phyloP scores from a whole-genome alignment of 1,284 basidiomycete species.

The Paramarasmius palmivorus region DNA sequence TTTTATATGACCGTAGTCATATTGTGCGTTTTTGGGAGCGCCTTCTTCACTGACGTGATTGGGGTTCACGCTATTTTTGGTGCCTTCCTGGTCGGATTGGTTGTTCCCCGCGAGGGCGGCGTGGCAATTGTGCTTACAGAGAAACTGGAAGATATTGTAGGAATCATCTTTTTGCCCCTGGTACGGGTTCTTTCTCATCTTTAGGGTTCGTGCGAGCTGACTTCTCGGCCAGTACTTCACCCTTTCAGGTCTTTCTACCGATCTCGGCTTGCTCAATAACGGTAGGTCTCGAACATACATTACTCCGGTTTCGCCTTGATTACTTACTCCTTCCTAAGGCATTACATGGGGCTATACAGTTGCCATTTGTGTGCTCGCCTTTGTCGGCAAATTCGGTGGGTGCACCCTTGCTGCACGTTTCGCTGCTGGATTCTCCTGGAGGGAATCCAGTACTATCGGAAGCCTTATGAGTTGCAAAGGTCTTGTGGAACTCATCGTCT shows the following conservation, averaged over 20 bases:
- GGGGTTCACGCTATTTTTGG: constrained; percentile 93
- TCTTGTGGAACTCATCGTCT: constrained; percentile 89
- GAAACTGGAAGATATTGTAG: constrained; percentile 83
- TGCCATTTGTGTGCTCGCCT: constrained; percentile 80
- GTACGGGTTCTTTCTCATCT: constrained; percentile 39
- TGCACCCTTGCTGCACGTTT: constrained; percentile 70
- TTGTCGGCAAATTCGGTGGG: constrained; percentile 80
- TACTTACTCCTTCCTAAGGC: constrained; percentile 44
- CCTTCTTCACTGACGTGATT: constrained; percentile 93
- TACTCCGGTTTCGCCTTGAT: background rate
- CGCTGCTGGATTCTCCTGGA: constrained; percentile 69
- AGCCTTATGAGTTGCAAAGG: constrained; percentile 97
- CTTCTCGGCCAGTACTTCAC: constrained; percentile 71
- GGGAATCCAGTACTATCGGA: constrained; percentile 87
- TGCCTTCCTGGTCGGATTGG: constrained; percentile 88
- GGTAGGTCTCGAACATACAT: constrained; percentile 44
- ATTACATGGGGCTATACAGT: constrained; percentile 92
- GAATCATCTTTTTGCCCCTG: constrained; percentile 84
- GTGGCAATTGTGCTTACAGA: constrained; percentile 79
- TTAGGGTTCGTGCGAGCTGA: constrained; percentile 1
- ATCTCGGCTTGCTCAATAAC: constrained; percentile 81
- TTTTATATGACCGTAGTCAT: constrained; percentile 80
- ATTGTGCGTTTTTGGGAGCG: constrained; percentile 79
- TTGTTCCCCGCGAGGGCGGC: constrained; percentile 89
- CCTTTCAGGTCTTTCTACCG: constrained; percentile 85